Evolutionary conservation across 768 basidiomycete genomes (phyloP), one percentile per base, ranked within the genome.

Genomic region (Xerocomus brunneocitrinus): DNA sequence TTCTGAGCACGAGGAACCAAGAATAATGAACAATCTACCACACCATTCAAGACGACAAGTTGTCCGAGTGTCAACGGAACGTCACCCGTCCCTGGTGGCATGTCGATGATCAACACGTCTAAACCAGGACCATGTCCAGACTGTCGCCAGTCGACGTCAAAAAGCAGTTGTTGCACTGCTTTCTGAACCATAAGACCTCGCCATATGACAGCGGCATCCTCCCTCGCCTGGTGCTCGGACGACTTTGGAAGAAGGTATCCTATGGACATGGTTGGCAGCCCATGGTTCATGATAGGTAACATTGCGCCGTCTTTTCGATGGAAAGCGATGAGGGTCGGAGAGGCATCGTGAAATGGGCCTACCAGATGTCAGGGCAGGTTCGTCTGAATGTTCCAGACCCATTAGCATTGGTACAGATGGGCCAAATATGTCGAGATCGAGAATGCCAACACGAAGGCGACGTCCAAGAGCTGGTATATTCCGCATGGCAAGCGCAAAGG

Each of bases 171-270:
- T 67, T 98, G 95, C 0, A 95, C 92, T 25, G 95, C 94, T 65
- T 98, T 98, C 72, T 95, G 94, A 1, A 98, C 95, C 95, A 98
- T 98, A 22, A 97, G 79, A 3, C 95, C 95, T 25, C 95, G 80
- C 95, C 95, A 99, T 30, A 95, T 91, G 31, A 98, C 79, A 0
- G 94, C 85, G 0, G 84, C 83, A 64, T 95, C 91, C 34, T 77
- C 77, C 50, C 78, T 78, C 3, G 79, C 73, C 40, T 74, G 73
- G 28, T 74, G 73, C 7, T 78, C 76, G 31, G 73, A 59, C 1
- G 76, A 63, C 51, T 74, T 72, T 1, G 89, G 87, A 13, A 98
- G 79, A 12, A 99, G 80, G 67, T 93, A 99, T 3, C 94, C 95
- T 83, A 99, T 97, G 1, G 94, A 97, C 95, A 98, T 98, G 61